A percentile compares a stretch with the other conserved stretches of the same genome.
Evolutionary conservation across 805 yeast genomes (phyloP).

Genomic region (Teunomyces stri): DNA sequence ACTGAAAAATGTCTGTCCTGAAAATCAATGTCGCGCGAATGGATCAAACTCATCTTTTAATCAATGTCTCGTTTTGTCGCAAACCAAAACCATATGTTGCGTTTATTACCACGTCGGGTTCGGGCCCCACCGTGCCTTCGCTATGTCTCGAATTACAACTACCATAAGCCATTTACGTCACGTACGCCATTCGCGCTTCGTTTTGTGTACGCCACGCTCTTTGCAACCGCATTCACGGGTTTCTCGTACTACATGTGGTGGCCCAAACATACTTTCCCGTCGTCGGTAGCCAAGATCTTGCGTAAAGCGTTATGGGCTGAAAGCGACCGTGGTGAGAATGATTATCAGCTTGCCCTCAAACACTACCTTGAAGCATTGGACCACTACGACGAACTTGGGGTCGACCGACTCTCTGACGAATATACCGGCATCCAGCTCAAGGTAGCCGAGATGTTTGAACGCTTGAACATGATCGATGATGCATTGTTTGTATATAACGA

Average conservation of each 20-base stretch:
- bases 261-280: slow-evolving; percentile 70
- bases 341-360: slow-evolving; percentile 65
- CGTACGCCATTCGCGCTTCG: slow-evolving; percentile 4
- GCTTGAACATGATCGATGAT: slow-evolving; percentile 56
- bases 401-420: slow-evolving; percentile 66
- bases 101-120: background rate
- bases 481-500: slow-evolving; percentile 70
- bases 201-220: slow-evolving; percentile 12
- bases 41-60: too few species aligned
- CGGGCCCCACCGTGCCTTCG: background rate
- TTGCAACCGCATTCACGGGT: slow-evolving; percentile 14
- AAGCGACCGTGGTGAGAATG: slow-evolving; percentile 59
- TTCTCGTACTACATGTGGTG: slow-evolving; percentile 46
- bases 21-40: background rate
- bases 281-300: slow-evolving; percentile 65
- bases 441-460: slow-evolving; percentile 82
- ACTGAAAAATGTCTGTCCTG: background rate
- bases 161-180: slow-evolving; percentile 15
- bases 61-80: background rate
- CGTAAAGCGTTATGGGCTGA: slow-evolving; percentile 85
- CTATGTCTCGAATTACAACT: slow-evolving; percentile 9
- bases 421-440: slow-evolving; percentile 90
- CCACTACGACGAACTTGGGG: slow-evolving; percentile 52
- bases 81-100: background rate
- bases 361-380: slow-evolving; percentile 73